A percentile compares a stretch with the other conserved stretches of the same genome.
Evolutionary conservation across 2,329 filamentous ascomycete species (phyloP).

Genomic region (Stachybotrys elegans): DNA sequence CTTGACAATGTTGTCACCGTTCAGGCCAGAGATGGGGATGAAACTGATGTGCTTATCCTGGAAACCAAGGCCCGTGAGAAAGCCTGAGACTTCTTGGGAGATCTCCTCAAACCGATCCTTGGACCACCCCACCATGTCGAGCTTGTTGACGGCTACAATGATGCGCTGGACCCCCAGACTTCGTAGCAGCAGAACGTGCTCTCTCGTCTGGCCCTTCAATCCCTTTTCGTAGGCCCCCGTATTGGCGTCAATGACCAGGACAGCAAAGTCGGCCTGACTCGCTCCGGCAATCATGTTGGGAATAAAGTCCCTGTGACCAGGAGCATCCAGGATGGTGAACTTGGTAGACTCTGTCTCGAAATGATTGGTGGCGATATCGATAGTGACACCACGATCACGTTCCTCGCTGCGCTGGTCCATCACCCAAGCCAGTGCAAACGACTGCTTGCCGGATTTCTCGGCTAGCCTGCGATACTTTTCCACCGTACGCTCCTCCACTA

Average conservation of each 20-base stretch:
- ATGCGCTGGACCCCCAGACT: constrained; percentile 87
- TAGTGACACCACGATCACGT: constrained; percentile 83
- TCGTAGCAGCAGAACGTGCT: constrained; percentile 83
- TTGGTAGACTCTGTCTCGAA: constrained; percentile 84
- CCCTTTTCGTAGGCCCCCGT: constrained; percentile 92
- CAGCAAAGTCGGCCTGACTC: constrained; percentile 91
- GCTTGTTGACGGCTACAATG: constrained; percentile 91
- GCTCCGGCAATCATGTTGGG: constrained; percentile 99
- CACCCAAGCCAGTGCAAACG: constrained; percentile 95
- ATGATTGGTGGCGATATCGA: constrained; percentile 91
- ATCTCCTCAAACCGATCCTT: constrained; percentile 82
- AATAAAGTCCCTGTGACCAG: constrained; percentile 92
- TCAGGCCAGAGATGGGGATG: constrained; percentile 83
- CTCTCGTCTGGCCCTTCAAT: constrained; percentile 86
- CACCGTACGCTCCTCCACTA: constrained; percentile 81
- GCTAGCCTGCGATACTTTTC: constrained; percentile 87
- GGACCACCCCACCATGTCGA: constrained; percentile 83
- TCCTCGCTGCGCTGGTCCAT: constrained; percentile 91
- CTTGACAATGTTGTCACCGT: constrained; percentile 77
- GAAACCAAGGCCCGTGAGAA: constrained; percentile 79
- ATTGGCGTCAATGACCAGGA: constrained; percentile 88
- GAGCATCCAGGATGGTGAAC: constrained; percentile 94
- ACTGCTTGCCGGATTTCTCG: constrained; percentile 86
- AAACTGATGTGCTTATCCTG: constrained; percentile 76
- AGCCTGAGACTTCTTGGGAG: constrained; percentile 73